These are phyloP conservation scores for Strobilomyces echinocephalus DNA, from an alignment of 768 basidiomycete genomes.

Conservation along the genomic window DNA sequence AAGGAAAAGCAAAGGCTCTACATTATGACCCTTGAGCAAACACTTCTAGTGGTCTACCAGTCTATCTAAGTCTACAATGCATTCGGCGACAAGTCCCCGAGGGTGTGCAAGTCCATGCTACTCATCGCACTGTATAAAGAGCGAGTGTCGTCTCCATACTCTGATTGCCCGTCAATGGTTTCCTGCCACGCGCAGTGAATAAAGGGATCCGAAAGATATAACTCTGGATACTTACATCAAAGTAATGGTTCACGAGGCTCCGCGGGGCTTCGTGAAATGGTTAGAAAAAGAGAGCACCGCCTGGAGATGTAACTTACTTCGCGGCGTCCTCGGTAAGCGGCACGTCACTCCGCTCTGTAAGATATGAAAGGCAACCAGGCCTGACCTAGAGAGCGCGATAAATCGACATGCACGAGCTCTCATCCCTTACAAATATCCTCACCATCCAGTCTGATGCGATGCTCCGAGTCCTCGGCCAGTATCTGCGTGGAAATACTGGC, in stretches of 20 bases:
- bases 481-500: constrained; percentile 92
- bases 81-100: constrained; percentile 69
- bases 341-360: constrained; percentile 86
- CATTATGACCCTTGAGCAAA: not conserved
- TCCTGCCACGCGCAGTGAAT: constrained; percentile 43
- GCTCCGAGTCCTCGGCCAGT: constrained; percentile 90
- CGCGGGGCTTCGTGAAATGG: constrained; percentile 60
- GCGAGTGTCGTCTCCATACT: constrained; percentile 65
- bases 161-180: constrained; percentile 67
- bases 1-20: not conserved
- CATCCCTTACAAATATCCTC: constrained; percentile 16
- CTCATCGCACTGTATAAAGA: constrained; percentile 62
- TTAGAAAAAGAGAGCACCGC: constrained; percentile 1
- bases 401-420: not conserved
- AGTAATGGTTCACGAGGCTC: constrained; percentile 85
- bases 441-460: constrained; percentile 98
- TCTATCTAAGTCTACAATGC: constrained; percentile 42
- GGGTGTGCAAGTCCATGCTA: constrained; percentile 47
- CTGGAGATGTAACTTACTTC: constrained; percentile 52
- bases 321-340: constrained; percentile 89
- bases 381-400: constrained; percentile 52
- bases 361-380: constrained; percentile 86
- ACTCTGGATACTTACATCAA: constrained; percentile 60
- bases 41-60: not conserved
- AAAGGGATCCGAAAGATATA: not conserved